Conservation (phyloP, 768 basidiomycete species). For the Mycena latifolia region DNA sequence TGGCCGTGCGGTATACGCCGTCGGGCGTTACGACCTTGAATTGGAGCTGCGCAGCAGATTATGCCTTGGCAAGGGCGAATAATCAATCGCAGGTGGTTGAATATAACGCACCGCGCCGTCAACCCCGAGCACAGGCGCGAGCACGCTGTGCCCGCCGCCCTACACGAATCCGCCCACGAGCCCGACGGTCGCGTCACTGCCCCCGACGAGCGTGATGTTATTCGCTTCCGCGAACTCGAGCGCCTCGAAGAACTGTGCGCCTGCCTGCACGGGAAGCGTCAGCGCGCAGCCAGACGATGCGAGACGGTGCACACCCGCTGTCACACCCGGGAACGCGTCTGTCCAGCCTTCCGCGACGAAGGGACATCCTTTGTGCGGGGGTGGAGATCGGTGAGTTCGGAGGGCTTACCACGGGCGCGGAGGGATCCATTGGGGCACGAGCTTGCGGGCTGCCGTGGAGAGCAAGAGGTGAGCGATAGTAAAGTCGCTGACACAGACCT, state of each 20-base stretch:
- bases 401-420: too few species aligned
- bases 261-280: conserved; percentile 48
- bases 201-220: conserved; percentile 60
- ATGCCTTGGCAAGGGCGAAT: too few species aligned
- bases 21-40: conserved; percentile 68
- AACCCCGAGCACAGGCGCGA: conserved; percentile 60
- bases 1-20: conserved; percentile 58
- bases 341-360: conserved; percentile 54
- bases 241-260: conserved; percentile 58
- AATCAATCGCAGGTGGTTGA: too few species aligned
- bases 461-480: too few species aligned
- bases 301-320: conserved; percentile 48
- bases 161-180: conserved; percentile 50
- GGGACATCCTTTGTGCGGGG: too few species aligned
- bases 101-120: conserved; percentile 59
- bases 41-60: conserved; percentile 60
- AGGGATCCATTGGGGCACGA: too few species aligned
- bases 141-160: conserved; percentile 59
- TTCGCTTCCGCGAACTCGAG: conserved; percentile 57
- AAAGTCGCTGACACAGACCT: too few species aligned
- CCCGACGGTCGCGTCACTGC: conserved; percentile 56
- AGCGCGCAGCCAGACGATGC: not conserved
- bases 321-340: conserved; percentile 46
- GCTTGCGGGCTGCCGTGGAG: too few species aligned
- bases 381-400: too few species aligned